phyloP scores from a whole-genome alignment of 257 asterid species.

The Rhazya stricta region DNA sequence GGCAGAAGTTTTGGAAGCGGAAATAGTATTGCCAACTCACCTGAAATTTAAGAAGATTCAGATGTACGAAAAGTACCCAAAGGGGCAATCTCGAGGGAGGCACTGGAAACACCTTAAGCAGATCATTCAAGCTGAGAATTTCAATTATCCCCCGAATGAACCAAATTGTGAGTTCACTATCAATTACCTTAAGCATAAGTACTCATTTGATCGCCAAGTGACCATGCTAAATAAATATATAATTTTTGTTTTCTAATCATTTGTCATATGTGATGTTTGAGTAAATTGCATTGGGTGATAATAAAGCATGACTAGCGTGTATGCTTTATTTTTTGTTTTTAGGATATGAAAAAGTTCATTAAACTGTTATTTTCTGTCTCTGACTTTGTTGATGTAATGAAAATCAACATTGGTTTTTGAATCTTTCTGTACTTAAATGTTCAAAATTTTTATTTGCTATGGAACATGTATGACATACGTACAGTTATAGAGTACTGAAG shows the following conservation, averaged over 20 bases:
- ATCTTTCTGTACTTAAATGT: background rate
- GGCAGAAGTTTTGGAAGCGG: constrained; percentile 79
- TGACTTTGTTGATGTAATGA: background rate
- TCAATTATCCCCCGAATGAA: constrained; percentile 54
- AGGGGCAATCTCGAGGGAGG: constrained; percentile 80
- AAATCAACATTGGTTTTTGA: background rate
- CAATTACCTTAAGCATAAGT: background rate
- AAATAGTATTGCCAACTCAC: constrained; percentile 70
- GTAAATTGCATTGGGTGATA: background rate
- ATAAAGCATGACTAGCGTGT: background rate
- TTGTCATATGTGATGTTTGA: background rate
- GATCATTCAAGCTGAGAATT: constrained; percentile 79
- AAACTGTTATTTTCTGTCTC: too few species aligned
- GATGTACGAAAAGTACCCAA: constrained; percentile 83
- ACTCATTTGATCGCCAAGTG: background rate
- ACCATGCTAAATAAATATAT: background rate
- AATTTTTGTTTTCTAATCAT: background rate
- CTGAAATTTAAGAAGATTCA: constrained; percentile 84
- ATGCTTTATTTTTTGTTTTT: background rate
- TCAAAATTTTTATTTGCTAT: background rate
- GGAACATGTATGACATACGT: background rate
- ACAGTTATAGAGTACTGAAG: background rate
- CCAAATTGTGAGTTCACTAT: constrained; percentile 62
- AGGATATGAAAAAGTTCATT: background rate
- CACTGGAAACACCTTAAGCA: constrained; percentile 95